A percentile compares a stretch with the other conserved stretches of the same genome.
Evolutionary conservation across 352 stramenopile species (phyloP).

Genomic region (Thalassiosira hispida): DNA sequence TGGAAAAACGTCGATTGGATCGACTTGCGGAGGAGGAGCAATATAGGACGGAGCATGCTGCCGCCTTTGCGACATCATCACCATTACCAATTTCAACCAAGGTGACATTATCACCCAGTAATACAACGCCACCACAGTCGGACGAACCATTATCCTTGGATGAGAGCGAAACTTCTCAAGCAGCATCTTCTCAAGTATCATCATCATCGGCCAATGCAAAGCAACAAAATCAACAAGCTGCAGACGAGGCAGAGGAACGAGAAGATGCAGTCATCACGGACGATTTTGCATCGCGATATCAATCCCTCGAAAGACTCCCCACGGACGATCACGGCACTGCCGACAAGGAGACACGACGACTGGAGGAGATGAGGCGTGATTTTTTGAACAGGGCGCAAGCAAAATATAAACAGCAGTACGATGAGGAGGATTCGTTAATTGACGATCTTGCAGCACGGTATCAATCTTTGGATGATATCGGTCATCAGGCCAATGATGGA

Average conservation of each 20-base stretch:
- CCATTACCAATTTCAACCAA: too few relatives aligned
- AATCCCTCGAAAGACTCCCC: neutral
- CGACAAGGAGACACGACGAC: slow-evolving; percentile 10
- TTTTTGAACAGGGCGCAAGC: neutral
- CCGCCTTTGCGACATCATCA: neutral
- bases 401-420: neutral
- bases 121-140: too few relatives aligned
- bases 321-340: neutral
- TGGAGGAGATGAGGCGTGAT: slow-evolving; percentile 19
- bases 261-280: too few relatives aligned
- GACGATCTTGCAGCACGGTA: slow-evolving; percentile 19
- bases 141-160: too few relatives aligned
- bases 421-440: slow-evolving; percentile 13
- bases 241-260: too few relatives aligned
- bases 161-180: too few relatives aligned
- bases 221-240: too few relatives aligned
- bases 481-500: neutral
- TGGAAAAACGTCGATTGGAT: neutral
- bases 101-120: too few relatives aligned
- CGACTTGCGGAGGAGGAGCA: neutral
- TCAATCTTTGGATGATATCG: slow-evolving; percentile 6
- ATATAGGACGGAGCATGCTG: neutral
- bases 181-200: too few relatives aligned
- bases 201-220: too few relatives aligned
- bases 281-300: slow-evolving; percentile 10